phyloP scores from a whole-genome alignment of 129 eudicot genomes.

The Helichrysum umbraculigerum region DNA sequence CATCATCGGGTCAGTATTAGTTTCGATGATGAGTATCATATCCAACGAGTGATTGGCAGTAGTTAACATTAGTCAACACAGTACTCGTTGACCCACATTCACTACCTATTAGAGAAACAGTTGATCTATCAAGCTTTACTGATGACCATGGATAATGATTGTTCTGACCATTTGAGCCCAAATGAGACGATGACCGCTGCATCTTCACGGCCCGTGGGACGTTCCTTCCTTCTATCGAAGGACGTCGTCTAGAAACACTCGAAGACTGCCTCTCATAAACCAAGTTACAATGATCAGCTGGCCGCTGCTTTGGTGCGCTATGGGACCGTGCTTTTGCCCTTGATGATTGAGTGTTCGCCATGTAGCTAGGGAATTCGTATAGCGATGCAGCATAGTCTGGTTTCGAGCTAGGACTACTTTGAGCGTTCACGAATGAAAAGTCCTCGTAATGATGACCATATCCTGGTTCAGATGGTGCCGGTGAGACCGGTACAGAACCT shows the following conservation, averaged over 20 bases:
- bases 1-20: constrained; percentile 15
- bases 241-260: constrained; percentile 50
- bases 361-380: constrained; percentile 73
- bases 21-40: constrained; percentile 37
- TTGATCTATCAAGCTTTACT: constrained; percentile 74
- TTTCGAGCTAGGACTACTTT: constrained; percentile 65
- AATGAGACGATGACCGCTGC: constrained; percentile 85
- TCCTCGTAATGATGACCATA: constrained; percentile 72
- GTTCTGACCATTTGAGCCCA: constrained; percentile 58
- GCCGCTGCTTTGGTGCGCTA: constrained; percentile 87
- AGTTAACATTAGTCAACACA: constrained; percentile 53
- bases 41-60: constrained; percentile 81
- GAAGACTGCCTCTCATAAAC: constrained; percentile 51
- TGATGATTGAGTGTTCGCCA: constrained; percentile 93
- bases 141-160: constrained; percentile 87
- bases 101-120: constrained; percentile 68
- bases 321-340: constrained; percentile 86
- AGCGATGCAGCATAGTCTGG: constrained; percentile 72
- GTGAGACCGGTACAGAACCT: constrained; percentile 52
- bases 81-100: constrained; percentile 90
- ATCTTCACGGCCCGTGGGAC: constrained; percentile 79
- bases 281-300: constrained; percentile 30
- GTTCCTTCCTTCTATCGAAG: constrained; percentile 78
- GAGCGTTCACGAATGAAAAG: constrained; percentile 50
- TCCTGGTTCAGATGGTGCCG: constrained; percentile 67